Percentiles rank a stretch among this genome's conserved stretches.
phyloP scores from a whole-genome alignment of 768 basidiomycete genomes.

The Sutorius australiensis region DNA sequence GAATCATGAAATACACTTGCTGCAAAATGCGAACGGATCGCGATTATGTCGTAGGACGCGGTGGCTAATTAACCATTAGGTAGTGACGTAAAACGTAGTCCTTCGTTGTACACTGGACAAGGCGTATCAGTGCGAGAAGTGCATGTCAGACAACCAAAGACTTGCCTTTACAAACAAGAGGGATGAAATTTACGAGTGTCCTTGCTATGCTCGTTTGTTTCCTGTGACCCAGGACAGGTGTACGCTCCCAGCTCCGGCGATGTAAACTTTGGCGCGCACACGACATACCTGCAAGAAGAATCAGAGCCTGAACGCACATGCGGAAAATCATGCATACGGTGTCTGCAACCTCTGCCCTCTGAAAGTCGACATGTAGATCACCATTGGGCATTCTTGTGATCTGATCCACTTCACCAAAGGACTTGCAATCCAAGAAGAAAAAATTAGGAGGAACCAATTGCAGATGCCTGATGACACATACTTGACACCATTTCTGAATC shows the following conservation, averaged over 20 bases:
- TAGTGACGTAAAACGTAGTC: constrained; percentile 24
- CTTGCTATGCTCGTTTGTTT: constrained; percentile 35
- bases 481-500: constrained; percentile 74
- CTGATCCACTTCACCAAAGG: constrained; percentile 71
- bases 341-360: constrained; percentile 73
- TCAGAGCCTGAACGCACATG: constrained; percentile 1
- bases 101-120: constrained; percentile 26
- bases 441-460: constrained; percentile 2
- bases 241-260: constrained; percentile 74
- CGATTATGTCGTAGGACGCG: constrained; percentile 30
- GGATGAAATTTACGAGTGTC: background rate
- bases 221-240: constrained; percentile 71
- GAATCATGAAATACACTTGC: constrained; percentile 29
- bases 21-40: constrained; percentile 19
- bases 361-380: constrained; percentile 74
- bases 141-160: background rate
- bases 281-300: constrained; percentile 59
- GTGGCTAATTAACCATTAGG: constrained; percentile 23
- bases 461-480: constrained; percentile 27
- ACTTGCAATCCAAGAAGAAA: constrained; percentile 36
- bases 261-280: constrained; percentile 69
- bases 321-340: constrained; percentile 47
- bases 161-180: constrained; percentile 27
- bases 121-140: constrained; percentile 1
- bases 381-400: constrained; percentile 73